Evolutionary conservation across 2,329 filamentous ascomycete genomes (phyloP), one percentile per base, ranked within the genome.

Genomic region (Sphaerostilbella broomeana): DNA sequence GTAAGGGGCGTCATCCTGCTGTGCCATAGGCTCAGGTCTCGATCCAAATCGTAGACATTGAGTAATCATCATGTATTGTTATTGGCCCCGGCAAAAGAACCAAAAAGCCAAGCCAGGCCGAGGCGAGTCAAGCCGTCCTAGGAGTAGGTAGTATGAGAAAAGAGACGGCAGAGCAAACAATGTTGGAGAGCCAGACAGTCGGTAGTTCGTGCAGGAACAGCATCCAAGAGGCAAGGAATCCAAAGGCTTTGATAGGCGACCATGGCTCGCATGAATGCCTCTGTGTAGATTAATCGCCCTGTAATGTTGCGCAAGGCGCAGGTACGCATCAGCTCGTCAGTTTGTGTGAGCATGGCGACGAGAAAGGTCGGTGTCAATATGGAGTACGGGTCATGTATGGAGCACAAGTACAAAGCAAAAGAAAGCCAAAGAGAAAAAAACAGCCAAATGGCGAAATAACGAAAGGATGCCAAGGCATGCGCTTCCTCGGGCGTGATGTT

Each of bases 261-360:
- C 27, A 25, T 30, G 13, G 28, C 35, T 38, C 35, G 34, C 35
- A 34, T 32, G 22, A 28, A n/a, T 30, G 22, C 16, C 34, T 38
- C 10, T 17, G 30, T 37, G 13, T 24, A 42, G 40, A 8, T 21
- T 6, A 28, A 9, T n/a, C 13, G 34, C 18, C 13, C 24, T 17
- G 20, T 6, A 12, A 26, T 18, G 33, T 30, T 24, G 29, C 15
- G 30, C 28, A 26, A 38, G 36, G 29, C 30, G 29, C 35, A 42
- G 40, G 40, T 38, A 42, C 40, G 30, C 19, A 26, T 30, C 24
- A n/a, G 16, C 28, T 16, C n/a, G n/a, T n/a, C n/a, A n/a, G 16
- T n/a, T 15, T n/a, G n/a, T n/a, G n/a, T n/a, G n/a, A n/a, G n/a
- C n/a, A n/a, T n/a, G n/a, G n/a, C n/a, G n/a, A n/a, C n/a, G n/a